Evolutionary conservation across 805 yeast genomes (phyloP).

Genomic region (Isabelozyma gotoi): DNA sequence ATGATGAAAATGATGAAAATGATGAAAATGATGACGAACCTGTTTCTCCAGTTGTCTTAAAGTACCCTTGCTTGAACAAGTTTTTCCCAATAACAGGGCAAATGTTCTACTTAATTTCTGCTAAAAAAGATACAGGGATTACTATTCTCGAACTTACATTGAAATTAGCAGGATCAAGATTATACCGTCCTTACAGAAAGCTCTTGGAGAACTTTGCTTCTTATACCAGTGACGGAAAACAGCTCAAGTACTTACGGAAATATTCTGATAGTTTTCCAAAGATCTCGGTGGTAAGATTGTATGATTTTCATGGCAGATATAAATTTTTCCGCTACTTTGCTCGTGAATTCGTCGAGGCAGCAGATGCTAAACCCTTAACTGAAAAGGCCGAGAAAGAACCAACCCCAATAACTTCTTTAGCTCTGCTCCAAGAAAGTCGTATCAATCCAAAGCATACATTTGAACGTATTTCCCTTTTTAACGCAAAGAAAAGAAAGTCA

Average conservation of each 20-base stretch:
- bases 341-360: conserved; percentile 10
- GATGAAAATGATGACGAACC: conserved; percentile 14
- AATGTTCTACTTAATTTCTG: conserved; percentile 47
- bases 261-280: conserved; percentile 28
- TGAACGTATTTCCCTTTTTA: background rate
- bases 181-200: conserved; percentile 50
- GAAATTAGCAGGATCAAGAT: conserved; percentile 53
- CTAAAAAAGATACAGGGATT: conserved; percentile 49
- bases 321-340: conserved; percentile 64
- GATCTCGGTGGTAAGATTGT: conserved; percentile 50
- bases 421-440: background rate
- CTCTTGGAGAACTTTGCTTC: conserved; percentile 50
- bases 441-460: too few relatives aligned
- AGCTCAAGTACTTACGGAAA: conserved; percentile 22
- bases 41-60: background rate
- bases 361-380: background rate
- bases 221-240: conserved; percentile 27
- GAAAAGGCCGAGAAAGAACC: background rate
- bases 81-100: conserved; percentile 68
- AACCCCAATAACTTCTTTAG: background rate
- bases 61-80: conserved; percentile 43
- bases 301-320: conserved; percentile 71
- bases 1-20: conserved; percentile 20
- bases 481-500: background rate
- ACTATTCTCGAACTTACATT: conserved; percentile 56